These are phyloP conservation scores for Verticillium longisporum DNA, from an alignment of 2,329 filamentous ascomycete genomes.

Conservation along the genomic window DNA sequence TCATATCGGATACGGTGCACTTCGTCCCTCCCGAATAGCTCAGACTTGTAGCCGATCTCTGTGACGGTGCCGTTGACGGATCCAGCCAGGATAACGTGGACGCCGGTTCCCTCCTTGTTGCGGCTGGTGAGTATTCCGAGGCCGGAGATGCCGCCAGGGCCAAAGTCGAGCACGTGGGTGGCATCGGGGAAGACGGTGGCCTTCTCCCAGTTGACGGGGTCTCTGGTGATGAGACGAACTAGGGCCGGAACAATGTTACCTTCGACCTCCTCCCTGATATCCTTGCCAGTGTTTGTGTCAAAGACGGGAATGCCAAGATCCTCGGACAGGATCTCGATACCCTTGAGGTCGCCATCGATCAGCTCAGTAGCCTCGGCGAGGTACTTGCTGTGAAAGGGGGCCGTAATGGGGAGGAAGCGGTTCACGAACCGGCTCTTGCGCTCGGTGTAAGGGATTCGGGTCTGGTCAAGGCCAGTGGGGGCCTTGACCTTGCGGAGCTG, in stretches of 20 bases:
- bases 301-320: conserved; percentile 79
- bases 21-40: conserved; percentile 93
- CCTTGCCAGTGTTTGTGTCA: conserved; percentile 82
- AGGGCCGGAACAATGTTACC: conserved; percentile 81
- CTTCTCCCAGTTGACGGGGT: conserved; percentile 93
- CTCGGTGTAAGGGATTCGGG: conserved; percentile 86
- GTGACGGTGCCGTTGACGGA: conserved; percentile 83
- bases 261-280: conserved; percentile 63
- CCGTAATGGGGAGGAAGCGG: conserved; percentile 94
- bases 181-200: conserved; percentile 86
- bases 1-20: conserved; percentile 93
- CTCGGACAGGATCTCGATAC: conserved; percentile 67
- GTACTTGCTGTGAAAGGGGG: conserved; percentile 97
- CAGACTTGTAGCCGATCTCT: conserved; percentile 95
- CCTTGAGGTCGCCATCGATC: conserved; percentile 81
- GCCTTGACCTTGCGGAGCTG: conserved; percentile 96
- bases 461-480: conserved; percentile 94
- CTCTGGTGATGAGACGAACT: conserved; percentile 87
- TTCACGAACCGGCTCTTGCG: conserved; percentile 96
- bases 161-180: conserved; percentile 94
- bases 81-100: conserved; percentile 91
- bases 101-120: conserved; percentile 97
- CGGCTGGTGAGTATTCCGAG: conserved; percentile 94
- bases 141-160: conserved; percentile 92
- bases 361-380: conserved; percentile 73